Evolutionary conservation across 179 eudicot species (phyloP), one percentile per base, ranked within the genome.

Genomic region (Monotropa hypopitys): DNA sequence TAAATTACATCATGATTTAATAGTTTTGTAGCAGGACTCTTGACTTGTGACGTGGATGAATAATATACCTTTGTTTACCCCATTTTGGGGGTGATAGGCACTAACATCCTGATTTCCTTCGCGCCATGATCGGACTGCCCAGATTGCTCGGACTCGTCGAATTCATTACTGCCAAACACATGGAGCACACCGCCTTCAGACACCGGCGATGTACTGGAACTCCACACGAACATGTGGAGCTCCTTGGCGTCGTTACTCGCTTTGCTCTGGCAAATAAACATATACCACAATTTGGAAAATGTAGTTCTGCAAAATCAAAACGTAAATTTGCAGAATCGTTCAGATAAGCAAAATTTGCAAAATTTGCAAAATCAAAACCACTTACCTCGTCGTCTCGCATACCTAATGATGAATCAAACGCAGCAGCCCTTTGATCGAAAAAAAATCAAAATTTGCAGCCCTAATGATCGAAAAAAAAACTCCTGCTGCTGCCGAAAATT

Each of bases 151-250:
- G 87, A 77, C 4, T 85, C 82, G 10, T 87, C 89, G 49, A 84
- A 88, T 26, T 92, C 93, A 15, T 80, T 76, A 33, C 90, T 83
- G 16, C 94, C 97, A 33, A 89, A 90, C 10, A 89, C 98, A 75
- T 94, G 98, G 61, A 94, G 86, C 70, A 94, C 97, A 72, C 72
- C 72, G 10, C 84, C 97, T 56, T 94, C 98, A 0, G 97, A 92
- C 38, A 90, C 98, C 13, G 97, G 98, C 2, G 98, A 94, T 0
- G 94, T 97, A 80, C 97, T 94, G 0, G 97, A 88, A 81, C 98
- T 94, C 98, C 98, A 94, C 42, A 94, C 98, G 47, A 94, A 94
- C 98, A 92, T 94, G 76, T 94, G 98, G 2, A 94, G 91, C 87
- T 94, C 98, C 72, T 94, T 94, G 2, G 99, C 99, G 30, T 92